phyloP scores from a whole-genome alignment of 495 filamentous ascomycete genomes.

The Talaromyces borbonicus region DNA sequence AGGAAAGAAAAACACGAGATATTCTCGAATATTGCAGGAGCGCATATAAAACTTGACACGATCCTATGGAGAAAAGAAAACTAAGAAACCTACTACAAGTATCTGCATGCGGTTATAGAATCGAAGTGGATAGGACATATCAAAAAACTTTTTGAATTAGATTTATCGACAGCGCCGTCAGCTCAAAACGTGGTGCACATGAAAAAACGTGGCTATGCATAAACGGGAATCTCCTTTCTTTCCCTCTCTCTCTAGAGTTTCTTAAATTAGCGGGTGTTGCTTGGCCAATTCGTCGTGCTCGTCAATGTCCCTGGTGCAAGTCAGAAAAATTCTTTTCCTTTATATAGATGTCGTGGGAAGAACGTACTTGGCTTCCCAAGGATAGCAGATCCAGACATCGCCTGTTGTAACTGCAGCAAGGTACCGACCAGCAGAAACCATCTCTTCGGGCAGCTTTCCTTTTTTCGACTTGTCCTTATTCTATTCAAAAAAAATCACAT shows the following conservation, averaged over 20 bases:
- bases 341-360: background rate
- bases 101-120: too few species aligned
- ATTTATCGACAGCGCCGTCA: too few species aligned
- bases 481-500: constrained; percentile 34
- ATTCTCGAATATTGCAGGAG: too few species aligned
- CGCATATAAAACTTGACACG: too few species aligned
- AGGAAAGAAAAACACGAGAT: too few species aligned
- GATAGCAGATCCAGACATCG: constrained; percentile 98
- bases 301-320: constrained; percentile 63
- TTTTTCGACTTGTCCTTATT: constrained; percentile 97
- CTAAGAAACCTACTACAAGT: too few species aligned
- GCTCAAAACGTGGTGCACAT: too few species aligned
- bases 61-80: too few species aligned
- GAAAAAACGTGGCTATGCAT: too few species aligned
- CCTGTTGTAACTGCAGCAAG: constrained; percentile 75
- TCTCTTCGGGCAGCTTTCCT: constrained; percentile 69
- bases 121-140: too few species aligned
- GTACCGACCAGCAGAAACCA: constrained; percentile 69
- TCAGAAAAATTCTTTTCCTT: background rate
- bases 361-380: constrained; percentile 86
- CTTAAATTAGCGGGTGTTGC: constrained; percentile 33
- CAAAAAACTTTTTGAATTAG: too few species aligned
- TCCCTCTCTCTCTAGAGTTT: constrained; percentile 12
- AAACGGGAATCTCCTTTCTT: too few species aligned
- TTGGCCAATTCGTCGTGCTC: constrained; percentile 72